phyloP scores from a whole-genome alignment of 768 basidiomycete genomes.

The Ramaria sp. region DNA sequence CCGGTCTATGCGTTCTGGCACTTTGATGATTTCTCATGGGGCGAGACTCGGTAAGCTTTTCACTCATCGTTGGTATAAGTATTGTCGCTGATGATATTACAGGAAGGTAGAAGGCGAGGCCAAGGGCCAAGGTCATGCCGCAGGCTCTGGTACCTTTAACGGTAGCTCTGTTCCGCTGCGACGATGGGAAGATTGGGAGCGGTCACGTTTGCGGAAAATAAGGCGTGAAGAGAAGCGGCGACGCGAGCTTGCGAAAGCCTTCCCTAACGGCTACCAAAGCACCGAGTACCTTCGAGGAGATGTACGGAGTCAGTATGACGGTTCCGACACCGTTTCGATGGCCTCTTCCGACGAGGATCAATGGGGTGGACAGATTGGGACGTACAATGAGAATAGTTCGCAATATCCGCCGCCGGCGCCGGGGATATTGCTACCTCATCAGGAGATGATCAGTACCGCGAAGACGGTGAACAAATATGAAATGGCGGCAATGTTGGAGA shows the following conservation, averaged over 20 bases:
- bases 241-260: slow-evolving; percentile 69
- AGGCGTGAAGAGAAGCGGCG: slow-evolving; percentile 77
- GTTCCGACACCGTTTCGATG: slow-evolving; percentile 73
- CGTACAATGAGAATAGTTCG: slow-evolving; percentile 77
- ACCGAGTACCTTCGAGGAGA: slow-evolving; percentile 50
- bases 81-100: slow-evolving; percentile 12
- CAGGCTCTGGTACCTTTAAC: slow-evolving; percentile 40
- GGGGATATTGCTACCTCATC: slow-evolving; percentile 42
- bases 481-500: slow-evolving; percentile 86
- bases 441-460: slow-evolving; percentile 22
- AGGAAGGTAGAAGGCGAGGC: slow-evolving; percentile 94
- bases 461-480: slow-evolving; percentile 57
- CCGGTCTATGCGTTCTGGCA: slow-evolving; percentile 98
- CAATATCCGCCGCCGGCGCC: slow-evolving; percentile 80
- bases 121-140: slow-evolving; percentile 70
- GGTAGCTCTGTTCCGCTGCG: slow-evolving; percentile 74
- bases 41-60: slow-evolving; percentile 77
- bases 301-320: slow-evolving; percentile 51
- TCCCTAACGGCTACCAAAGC: slow-evolving; percentile 55
- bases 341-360: slow-evolving; percentile 88
- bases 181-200: slow-evolving; percentile 99
- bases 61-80: slow-evolving; percentile 6
- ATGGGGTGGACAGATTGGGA: slow-evolving; percentile 93
- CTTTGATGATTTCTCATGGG: slow-evolving; percentile 99
- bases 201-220: slow-evolving; percentile 84